Conservation (phyloP, 2,329 filamentous ascomycete species). For the Neoscytalidium dimidiatum region DNA sequence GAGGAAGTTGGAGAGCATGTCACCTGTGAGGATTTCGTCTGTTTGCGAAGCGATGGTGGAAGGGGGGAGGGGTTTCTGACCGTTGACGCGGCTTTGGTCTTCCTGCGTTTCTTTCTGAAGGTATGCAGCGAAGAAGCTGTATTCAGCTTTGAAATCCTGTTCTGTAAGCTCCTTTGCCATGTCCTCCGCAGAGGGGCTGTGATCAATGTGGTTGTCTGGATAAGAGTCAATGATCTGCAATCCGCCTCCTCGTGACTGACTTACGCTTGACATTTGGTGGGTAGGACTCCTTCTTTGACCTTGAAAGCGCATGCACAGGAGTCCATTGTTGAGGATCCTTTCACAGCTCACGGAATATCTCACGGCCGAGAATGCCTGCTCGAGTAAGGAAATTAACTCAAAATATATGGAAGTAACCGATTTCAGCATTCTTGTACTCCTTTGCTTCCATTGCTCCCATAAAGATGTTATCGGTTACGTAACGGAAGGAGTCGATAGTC, state of each 20-base stretch:
- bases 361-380: constrained; percentile 39
- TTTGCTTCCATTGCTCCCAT: constrained; percentile 33
- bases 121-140: constrained; percentile 49
- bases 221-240: background rate
- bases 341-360: constrained; percentile 42
- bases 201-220: constrained; percentile 42
- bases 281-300: constrained; percentile 40
- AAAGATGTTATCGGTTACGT: constrained; percentile 28
- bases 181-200: constrained; percentile 33
- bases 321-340: constrained; percentile 37
- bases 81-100: constrained; percentile 41
- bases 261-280: constrained; percentile 32
- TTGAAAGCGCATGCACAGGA: constrained; percentile 44
- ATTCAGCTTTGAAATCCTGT: constrained; percentile 35
- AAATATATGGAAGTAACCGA: background rate
- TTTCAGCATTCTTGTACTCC: background rate
- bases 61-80: background rate
- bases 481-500: constrained; percentile 33
- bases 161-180: constrained; percentile 42
- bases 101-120: constrained; percentile 39
- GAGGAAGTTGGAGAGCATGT: constrained; percentile 53
- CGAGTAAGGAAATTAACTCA: background rate
- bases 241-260: background rate
- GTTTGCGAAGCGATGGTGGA: background rate
- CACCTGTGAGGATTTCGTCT: constrained; percentile 24